Conservation (phyloP, 163 green algal genomes). For the Scenedesmus sp. region DNA sequence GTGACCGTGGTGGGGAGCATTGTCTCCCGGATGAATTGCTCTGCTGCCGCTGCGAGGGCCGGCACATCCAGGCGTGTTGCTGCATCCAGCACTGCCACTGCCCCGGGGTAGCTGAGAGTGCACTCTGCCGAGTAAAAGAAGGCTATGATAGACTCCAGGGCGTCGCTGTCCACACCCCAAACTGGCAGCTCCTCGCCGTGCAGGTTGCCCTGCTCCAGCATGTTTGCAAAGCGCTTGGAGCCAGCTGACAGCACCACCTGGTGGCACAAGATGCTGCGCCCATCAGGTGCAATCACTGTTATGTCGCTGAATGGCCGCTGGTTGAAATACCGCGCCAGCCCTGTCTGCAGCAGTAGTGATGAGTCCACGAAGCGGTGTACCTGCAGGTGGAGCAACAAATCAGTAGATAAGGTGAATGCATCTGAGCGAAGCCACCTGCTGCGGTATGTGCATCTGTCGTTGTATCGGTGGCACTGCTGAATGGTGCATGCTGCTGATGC, state of each 20-base stretch:
- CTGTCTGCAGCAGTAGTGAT: slow-evolving; percentile 36
- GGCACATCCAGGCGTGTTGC: slow-evolving; percentile 64
- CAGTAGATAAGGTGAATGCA: neutral
- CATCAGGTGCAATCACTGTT: slow-evolving; percentile 63
- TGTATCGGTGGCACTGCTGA: neutral
- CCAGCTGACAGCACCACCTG: slow-evolving; percentile 65
- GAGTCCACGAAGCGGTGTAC: slow-evolving; percentile 37
- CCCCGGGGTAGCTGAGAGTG: slow-evolving; percentile 52
- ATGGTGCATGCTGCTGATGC: neutral
- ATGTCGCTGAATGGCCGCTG: slow-evolving; percentile 61
- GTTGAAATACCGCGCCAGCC: slow-evolving; percentile 60
- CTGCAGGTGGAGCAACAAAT: neutral
- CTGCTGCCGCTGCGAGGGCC: slow-evolving; percentile 32
- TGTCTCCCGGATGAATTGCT: slow-evolving; percentile 11
- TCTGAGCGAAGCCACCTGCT: neutral
- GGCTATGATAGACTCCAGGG: slow-evolving; percentile 59
- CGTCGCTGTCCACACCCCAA: slow-evolving; percentile 64
- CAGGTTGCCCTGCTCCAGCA: slow-evolving; percentile 62
- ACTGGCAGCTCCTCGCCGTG: slow-evolving; percentile 65
- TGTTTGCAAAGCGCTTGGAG: slow-evolving; percentile 60
- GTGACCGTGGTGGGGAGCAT: slow-evolving; percentile 21
- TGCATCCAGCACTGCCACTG: slow-evolving; percentile 57
- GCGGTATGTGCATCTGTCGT: neutral
- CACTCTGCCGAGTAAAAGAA: slow-evolving; percentile 69
- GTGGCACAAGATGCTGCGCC: slow-evolving; percentile 56